phyloP scores from a whole-genome alignment of 805 yeast species.

The Hanseniaspora vineae region DNA sequence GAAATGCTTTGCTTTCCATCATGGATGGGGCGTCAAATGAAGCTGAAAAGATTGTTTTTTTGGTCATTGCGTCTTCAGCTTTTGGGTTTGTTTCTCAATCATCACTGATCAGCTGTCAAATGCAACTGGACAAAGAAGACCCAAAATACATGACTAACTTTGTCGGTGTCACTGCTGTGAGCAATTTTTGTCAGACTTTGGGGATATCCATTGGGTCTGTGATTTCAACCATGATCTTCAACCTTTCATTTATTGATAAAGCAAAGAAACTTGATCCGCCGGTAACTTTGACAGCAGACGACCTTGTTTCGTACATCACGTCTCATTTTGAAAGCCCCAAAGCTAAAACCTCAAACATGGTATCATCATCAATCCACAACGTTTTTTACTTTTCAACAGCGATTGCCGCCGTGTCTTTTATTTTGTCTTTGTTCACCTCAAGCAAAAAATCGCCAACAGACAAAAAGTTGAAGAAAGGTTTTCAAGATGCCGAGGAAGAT shows the following conservation, averaged over 20 bases:
- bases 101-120: conserved; percentile 19
- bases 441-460: conserved; percentile 6
- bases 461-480: not conserved
- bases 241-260: conserved; percentile 12
- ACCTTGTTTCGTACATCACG: conserved; percentile 10
- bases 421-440: conserved; percentile 11
- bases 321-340: conserved; percentile 14
- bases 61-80: conserved; percentile 27
- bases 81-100: conserved; percentile 26
- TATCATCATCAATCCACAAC: conserved; percentile 11
- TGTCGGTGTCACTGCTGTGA: conserved; percentile 14
- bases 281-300: conserved; percentile 9
- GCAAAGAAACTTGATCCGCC: conserved; percentile 3
- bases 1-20: conserved; percentile 24
- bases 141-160: conserved; percentile 12
- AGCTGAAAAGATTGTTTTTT: conserved; percentile 22
- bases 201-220: conserved; percentile 18
- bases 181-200: conserved; percentile 12
- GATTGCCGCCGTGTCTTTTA: conserved; percentile 9
- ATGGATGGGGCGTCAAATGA: conserved; percentile 20
- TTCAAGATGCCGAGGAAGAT: not conserved
- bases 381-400: conserved; percentile 16
- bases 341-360: conserved; percentile 9
- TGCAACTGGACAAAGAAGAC: conserved; percentile 13
- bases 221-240: conserved; percentile 14